phyloP scores from a whole-genome alignment of 805 yeast species.

The Metschnikowia dekortorum region DNA sequence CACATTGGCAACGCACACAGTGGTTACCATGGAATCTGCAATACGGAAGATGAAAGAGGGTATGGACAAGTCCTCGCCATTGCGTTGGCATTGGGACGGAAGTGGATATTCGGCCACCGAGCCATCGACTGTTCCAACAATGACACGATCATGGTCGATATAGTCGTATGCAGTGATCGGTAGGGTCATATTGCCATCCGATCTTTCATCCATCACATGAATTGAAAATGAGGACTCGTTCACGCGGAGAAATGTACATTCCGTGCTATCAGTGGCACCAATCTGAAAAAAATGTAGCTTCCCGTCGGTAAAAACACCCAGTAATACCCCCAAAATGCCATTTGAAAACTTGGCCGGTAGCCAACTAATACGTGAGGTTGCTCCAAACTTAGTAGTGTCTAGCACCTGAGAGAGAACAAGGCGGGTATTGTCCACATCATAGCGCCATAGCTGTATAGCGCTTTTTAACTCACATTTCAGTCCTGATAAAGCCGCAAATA shows the following conservation, averaged over 20 bases:
- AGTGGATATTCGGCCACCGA: constrained; percentile 53
- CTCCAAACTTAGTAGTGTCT: constrained; percentile 41
- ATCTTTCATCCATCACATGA: constrained; percentile 7
- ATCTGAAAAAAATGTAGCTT: constrained; percentile 45
- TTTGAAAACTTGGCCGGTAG: constrained; percentile 27
- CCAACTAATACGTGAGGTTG: constrained; percentile 39
- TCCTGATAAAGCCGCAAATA: constrained; percentile 20
- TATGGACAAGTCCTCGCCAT: constrained; percentile 13
- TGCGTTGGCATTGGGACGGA: constrained; percentile 18
- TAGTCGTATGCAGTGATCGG: constrained; percentile 48
- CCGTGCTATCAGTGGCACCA: constrained; percentile 2
- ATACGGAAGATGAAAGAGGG: constrained; percentile 34
- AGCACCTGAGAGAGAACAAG: constrained; percentile 27
- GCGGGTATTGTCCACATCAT: constrained; percentile 20
- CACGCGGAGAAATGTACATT: constrained; percentile 16
- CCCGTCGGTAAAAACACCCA: constrained; percentile 57
- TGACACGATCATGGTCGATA: constrained; percentile 37
- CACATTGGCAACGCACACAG: constrained; percentile 25
- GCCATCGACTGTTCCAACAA: constrained; percentile 61
- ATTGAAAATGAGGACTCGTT: constrained; percentile 22
- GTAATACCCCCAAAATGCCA: constrained; percentile 39
- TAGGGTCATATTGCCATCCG: background rate
- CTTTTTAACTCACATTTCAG: constrained; percentile 20
- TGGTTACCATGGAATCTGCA: constrained; percentile 28
- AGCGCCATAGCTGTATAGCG: constrained; percentile 43